A percentile compares a stretch with the other conserved stretches of the same genome.
Evolutionary conservation across 2,329 filamentous ascomycete species (phyloP).

Genomic region (Emergomyces orientalis): DNA sequence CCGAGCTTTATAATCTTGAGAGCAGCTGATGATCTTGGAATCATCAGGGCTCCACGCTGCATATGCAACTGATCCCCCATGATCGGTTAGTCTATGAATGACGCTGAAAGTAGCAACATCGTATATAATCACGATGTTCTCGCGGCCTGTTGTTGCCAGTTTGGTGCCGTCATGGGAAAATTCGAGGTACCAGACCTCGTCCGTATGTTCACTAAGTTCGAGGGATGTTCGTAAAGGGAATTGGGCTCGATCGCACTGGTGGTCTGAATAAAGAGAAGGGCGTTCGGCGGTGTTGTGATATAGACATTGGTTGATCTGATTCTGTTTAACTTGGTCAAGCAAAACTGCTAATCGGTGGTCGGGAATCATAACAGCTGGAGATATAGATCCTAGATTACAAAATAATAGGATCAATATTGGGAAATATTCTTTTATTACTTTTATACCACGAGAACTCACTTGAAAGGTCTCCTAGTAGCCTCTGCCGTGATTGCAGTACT

Average conservation of each 20-base stretch:
- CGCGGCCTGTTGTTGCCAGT: constrained; percentile 72
- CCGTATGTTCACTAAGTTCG: constrained; percentile 62
- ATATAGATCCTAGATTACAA: constrained; percentile 61
- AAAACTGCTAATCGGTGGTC: constrained; percentile 77
- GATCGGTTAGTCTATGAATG: constrained; percentile 53
- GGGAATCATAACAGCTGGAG: constrained; percentile 92
- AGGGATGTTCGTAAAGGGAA: constrained; percentile 67
- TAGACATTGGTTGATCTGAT: constrained; percentile 71
- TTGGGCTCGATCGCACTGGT: constrained; percentile 66
- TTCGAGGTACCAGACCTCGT: constrained; percentile 84
- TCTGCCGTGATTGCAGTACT: constrained; percentile 60
- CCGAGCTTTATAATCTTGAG: constrained; percentile 60
- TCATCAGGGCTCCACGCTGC: constrained; percentile 90
- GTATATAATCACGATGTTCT: constrained; percentile 70
- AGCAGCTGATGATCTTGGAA: constrained; percentile 74
- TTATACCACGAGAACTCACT: constrained; percentile 45
- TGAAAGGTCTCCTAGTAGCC: constrained; percentile 70
- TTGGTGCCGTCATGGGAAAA: constrained; percentile 82
- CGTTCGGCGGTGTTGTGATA: constrained; percentile 75
- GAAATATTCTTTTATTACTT: background rate
- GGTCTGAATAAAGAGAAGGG: constrained; percentile 82
- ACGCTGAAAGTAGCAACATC: constrained; percentile 62
- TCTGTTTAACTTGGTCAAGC: constrained; percentile 71
- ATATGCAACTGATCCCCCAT: constrained; percentile 64
- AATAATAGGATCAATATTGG: constrained; percentile 15